Conservation (phyloP, 31 red algal species). For the Odonthalia washingtoniensis region DNA sequence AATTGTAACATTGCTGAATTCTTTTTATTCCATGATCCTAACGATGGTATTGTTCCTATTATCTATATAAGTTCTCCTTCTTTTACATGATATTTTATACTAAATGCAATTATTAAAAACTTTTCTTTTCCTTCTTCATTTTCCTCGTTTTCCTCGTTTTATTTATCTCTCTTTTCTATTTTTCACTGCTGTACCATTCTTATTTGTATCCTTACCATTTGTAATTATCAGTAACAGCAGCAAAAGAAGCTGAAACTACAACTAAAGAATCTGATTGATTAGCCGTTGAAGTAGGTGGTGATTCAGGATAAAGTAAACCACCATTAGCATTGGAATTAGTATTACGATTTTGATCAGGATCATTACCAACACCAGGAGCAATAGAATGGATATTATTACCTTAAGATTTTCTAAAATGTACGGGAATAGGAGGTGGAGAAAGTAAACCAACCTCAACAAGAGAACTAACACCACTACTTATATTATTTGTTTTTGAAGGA, state of each 20-base stretch:
- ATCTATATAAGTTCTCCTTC: constrained; percentile 57
- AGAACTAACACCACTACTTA: neutral
- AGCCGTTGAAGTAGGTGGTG: neutral
- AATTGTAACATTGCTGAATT: constrained; percentile 42
- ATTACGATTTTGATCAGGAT: too few relatives aligned
- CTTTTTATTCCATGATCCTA: constrained; percentile 70
- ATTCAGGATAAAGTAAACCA: too few relatives aligned
- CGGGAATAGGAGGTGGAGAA: constrained; percentile 29
- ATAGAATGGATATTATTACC: too few relatives aligned
- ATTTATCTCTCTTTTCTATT: neutral
- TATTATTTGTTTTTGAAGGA: neutral
- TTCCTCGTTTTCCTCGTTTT: constrained; percentile 9
- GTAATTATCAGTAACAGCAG: neutral
- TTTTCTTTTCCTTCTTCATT: neutral
- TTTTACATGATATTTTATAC: constrained; percentile 54
- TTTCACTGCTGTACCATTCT: too few relatives aligned
- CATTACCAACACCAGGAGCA: too few relatives aligned
- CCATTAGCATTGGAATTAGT: too few relatives aligned
- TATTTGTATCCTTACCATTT: neutral
- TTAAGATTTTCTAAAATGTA: too few relatives aligned
- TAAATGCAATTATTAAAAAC: constrained; percentile 49
- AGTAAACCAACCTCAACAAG: neutral
- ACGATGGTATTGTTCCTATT: constrained; percentile 57
- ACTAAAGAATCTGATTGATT: constrained; percentile 7
- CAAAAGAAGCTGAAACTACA: constrained; percentile 14